Conservation (phyloP, 331 rosid species). For the Ulmus americana region DNA sequence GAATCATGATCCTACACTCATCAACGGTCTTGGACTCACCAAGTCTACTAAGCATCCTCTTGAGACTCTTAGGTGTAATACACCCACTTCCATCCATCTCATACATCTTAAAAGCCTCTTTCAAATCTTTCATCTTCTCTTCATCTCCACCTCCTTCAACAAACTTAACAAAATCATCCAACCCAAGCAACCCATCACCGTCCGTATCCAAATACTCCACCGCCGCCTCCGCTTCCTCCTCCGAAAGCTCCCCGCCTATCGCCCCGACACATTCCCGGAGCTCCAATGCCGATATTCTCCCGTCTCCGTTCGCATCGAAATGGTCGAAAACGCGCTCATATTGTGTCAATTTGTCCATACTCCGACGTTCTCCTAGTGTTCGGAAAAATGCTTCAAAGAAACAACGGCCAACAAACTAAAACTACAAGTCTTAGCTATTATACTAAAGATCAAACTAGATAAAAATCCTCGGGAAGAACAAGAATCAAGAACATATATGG, state of each 20-base stretch:
- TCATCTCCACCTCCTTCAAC: slow-evolving; percentile 67
- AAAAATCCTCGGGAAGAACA: not conserved
- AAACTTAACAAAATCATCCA: slow-evolving; percentile 62
- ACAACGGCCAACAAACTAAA: not conserved
- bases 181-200: slow-evolving; percentile 57
- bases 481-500: not conserved
- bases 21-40: slow-evolving; percentile 57
- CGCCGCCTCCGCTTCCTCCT: slow-evolving; percentile 42
- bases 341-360: slow-evolving; percentile 37
- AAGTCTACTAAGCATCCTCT: slow-evolving; percentile 56
- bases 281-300: slow-evolving; percentile 56
- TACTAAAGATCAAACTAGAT: not conserved
- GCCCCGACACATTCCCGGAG: slow-evolving; percentile 46
- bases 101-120: slow-evolving; percentile 74
- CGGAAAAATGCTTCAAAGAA: not conserved
- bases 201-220: slow-evolving; percentile 42
- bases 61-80: slow-evolving; percentile 68
- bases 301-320: slow-evolving; percentile 61
- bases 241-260: slow-evolving; percentile 44
- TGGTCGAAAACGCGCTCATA: slow-evolving; percentile 55
- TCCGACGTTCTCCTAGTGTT: not conserved
- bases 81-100: slow-evolving; percentile 66
- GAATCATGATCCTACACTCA: slow-evolving; percentile 56
- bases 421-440: not conserved
- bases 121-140: slow-evolving; percentile 52